Percentiles rank a stretch among this genome's conserved stretches.
Conservation (phyloP, 192 early-diverging fungal genomes). For the Glomus cerebriforme region DNA sequence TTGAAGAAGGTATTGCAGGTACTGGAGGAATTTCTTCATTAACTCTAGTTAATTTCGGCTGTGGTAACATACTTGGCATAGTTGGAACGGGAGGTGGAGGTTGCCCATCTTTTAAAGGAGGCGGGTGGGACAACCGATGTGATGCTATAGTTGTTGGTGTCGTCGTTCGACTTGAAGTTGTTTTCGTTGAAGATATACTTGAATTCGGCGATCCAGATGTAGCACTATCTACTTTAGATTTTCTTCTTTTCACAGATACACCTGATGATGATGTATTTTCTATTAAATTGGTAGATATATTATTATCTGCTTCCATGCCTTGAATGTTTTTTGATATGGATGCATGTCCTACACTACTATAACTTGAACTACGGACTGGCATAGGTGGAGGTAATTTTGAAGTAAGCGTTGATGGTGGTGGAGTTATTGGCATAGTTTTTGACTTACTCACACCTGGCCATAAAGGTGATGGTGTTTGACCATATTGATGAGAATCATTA, state of each 20-base stretch:
- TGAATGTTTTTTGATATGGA: conserved; percentile 23
- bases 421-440: conserved; percentile 31
- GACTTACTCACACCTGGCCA: conserved; percentile 4
- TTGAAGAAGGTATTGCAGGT: conserved; percentile 27
- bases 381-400: conserved; percentile 20
- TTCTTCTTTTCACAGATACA: neutral
- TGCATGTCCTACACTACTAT: conserved; percentile 7
- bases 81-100: conserved; percentile 23
- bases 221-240: neutral
- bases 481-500: neutral
- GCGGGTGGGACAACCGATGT: conserved; percentile 21
- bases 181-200: neutral
- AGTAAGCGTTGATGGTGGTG: neutral
- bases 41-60: conserved; percentile 20
- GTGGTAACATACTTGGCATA: conserved; percentile 27
- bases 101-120: conserved; percentile 1
- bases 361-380: conserved; percentile 15
- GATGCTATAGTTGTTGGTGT: neutral
- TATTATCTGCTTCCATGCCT: neutral
- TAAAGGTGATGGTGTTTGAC: conserved; percentile 16
- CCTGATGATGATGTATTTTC: neutral
- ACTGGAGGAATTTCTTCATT: conserved; percentile 31
- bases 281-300: neutral
- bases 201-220: neutral
- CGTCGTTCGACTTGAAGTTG: conserved; percentile 13